Evolutionary conservation across 306 rosid species (phyloP).

Genomic region (Datisca glomerata): DNA sequence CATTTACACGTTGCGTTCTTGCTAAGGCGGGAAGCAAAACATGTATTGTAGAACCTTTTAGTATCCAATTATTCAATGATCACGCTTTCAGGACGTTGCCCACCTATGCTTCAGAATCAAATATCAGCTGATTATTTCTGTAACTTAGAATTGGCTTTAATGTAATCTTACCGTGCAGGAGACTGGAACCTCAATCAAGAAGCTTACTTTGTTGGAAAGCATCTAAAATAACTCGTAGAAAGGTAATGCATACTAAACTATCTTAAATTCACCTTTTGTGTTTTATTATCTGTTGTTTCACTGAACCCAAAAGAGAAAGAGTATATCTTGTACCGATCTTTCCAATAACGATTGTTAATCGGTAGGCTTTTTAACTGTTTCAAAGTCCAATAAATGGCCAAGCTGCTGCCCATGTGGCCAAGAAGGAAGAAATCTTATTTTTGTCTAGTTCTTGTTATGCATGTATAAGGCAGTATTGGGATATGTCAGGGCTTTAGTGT

Average conservation of each 20-base stretch:
- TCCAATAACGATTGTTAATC: no score
- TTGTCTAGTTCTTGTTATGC: no score
- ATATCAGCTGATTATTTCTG: constrained; percentile 3
- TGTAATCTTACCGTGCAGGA: constrained; percentile 64
- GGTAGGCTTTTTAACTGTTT: no score
- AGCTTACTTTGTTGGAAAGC: constrained; percentile 89
- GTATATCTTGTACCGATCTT: no score
- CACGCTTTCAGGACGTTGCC: neutral
- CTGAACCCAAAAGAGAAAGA: neutral
- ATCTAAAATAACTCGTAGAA: constrained; percentile 59
- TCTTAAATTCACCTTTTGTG: neutral
- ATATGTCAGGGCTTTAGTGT: no score
- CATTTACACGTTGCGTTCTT: no score
- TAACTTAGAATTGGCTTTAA: neutral
- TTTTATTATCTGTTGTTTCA: neutral
- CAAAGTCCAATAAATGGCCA: neutral
- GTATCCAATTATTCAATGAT: constrained; percentile 3
- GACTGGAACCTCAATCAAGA: constrained; percentile 92
- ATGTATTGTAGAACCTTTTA: no score
- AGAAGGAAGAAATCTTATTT: no score
- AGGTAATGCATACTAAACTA: constrained; percentile 38
- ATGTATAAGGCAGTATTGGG: no score
- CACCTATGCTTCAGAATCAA: neutral
- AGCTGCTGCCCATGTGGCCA: neutral
- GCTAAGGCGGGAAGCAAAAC: no score